These are phyloP conservation scores for Pueraria montana DNA, from an alignment of 306 rosid genomes.

Conservation along the genomic window DNA sequence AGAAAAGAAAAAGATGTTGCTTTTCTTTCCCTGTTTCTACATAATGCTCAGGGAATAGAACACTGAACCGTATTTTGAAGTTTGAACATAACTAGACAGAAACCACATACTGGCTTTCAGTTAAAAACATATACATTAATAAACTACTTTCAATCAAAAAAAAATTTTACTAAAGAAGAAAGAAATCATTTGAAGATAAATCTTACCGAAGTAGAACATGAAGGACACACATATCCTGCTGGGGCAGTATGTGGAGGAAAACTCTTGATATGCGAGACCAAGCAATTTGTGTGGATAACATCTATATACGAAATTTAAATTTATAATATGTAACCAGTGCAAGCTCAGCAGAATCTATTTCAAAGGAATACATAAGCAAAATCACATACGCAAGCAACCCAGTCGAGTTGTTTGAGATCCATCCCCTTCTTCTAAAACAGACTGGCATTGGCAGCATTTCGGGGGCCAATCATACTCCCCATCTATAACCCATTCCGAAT, in stretches of 20 bases:
- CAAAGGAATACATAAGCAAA: slow-evolving; percentile 40
- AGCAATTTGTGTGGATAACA: slow-evolving; percentile 91
- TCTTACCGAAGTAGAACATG: slow-evolving; percentile 87
- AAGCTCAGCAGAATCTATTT: slow-evolving; percentile 42
- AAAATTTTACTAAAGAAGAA: slow-evolving; percentile 15
- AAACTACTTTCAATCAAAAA: slow-evolving; percentile 19
- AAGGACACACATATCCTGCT: slow-evolving; percentile 97
- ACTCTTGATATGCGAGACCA: slow-evolving; percentile 90
- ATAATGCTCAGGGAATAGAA: slow-evolving; percentile 31
- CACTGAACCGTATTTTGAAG: slow-evolving; percentile 31
- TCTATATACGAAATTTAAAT: slow-evolving; percentile 61
- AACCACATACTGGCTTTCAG: slow-evolving; percentile 22
- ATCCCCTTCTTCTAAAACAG: slow-evolving; percentile 70
- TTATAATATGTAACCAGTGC: slow-evolving; percentile 40
- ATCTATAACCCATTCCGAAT: slow-evolving; percentile 98
- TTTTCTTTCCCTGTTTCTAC: slow-evolving; percentile 8
- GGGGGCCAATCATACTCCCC: slow-evolving; percentile 99
- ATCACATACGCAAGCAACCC: slow-evolving; percentile 97
- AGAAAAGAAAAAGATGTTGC: background rate
- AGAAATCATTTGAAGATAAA: slow-evolving; percentile 44
- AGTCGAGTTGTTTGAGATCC: slow-evolving; percentile 85
- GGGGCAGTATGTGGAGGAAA: slow-evolving; percentile 96
- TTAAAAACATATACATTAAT: background rate
- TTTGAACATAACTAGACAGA: slow-evolving; percentile 30
- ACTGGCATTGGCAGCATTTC: slow-evolving; percentile 87